Evolutionary conservation across 768 basidiomycete genomes (phyloP).

Genomic region (Lyophyllum semitale): DNA sequence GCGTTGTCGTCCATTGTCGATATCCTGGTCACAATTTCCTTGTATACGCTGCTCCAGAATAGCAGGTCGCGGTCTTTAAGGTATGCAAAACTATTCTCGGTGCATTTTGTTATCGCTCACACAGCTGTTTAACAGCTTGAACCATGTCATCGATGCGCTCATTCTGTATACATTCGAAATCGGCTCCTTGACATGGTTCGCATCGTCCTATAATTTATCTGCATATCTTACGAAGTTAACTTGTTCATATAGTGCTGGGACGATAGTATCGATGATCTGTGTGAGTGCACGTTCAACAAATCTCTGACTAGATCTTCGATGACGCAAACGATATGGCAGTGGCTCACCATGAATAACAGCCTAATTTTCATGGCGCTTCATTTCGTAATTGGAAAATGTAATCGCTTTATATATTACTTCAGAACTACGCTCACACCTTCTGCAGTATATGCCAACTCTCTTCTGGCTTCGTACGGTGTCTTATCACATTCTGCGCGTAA

Average conservation of each 20-base stretch:
- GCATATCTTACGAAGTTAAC: background rate
- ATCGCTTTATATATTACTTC: slow-evolving; percentile 3
- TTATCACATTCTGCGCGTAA: background rate
- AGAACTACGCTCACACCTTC: background rate
- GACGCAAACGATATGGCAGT: slow-evolving; percentile 27
- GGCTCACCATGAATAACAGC: slow-evolving; percentile 43
- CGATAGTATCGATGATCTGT: slow-evolving; percentile 49
- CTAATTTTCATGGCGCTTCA: slow-evolving; percentile 42
- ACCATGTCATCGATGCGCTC: slow-evolving; percentile 38
- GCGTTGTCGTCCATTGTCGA: slow-evolving; percentile 42
- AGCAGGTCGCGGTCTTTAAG: slow-evolving; percentile 31
- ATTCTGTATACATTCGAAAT: slow-evolving; percentile 46
- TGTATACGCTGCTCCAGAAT: slow-evolving; percentile 26
- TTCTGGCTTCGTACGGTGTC: slow-evolving; percentile 38
- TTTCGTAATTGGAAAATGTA: slow-evolving; percentile 40
- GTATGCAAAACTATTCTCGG: slow-evolving; percentile 17
- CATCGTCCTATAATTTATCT: background rate
- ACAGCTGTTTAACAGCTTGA: slow-evolving; percentile 25
- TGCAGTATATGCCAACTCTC: slow-evolving; percentile 49
- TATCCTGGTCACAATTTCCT: slow-evolving; percentile 31
- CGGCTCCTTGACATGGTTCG: slow-evolving; percentile 39
- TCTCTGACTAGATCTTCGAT: background rate
- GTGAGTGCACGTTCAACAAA: slow-evolving; percentile 29
- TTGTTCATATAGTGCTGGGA: slow-evolving; percentile 35
- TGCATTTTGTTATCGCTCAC: background rate